Evolutionary conservation across 441 rosid genomes (phyloP).

Genomic region (Hura crepitans): DNA sequence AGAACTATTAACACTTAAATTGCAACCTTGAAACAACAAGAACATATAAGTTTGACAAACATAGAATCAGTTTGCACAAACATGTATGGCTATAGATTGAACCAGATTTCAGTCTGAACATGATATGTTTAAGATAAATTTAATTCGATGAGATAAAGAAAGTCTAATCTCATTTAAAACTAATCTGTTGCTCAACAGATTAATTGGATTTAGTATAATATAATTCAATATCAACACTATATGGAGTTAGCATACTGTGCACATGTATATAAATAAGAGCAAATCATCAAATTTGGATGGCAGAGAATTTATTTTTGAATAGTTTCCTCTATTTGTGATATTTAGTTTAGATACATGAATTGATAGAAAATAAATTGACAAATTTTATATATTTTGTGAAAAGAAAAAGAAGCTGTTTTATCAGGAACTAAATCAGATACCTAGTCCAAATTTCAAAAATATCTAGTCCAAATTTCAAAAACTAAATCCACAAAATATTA

Average conservation of each 20-base stretch:
- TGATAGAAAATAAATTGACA: neutral
- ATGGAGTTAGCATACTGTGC: neutral
- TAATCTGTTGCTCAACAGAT: neutral
- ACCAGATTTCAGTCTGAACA: neutral
- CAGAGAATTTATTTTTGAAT: neutral
- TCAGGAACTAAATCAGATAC: neutral
- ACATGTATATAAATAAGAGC: neutral
- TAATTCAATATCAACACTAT: neutral
- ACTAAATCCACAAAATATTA: neutral
- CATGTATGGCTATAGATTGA: neutral
- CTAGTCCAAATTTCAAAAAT: neutral
- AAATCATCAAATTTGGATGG: neutral
- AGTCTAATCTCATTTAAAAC: neutral
- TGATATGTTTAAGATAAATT: neutral
- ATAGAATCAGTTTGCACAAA: neutral
- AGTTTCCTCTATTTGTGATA: neutral
- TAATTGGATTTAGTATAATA: neutral
- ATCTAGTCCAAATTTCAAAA: neutral
- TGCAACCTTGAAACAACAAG: constrained; percentile 10
- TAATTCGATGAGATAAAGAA: neutral
- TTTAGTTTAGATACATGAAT: neutral
- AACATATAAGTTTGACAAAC: neutral
- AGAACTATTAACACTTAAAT: constrained; percentile 18
- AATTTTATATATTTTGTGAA: neutral
- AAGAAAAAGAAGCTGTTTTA: neutral